A percentile compares a stretch with the other conserved stretches of the same genome.
Evolutionary conservation across 108 stramenopile genomes (phyloP).

Genomic region (Nitzschia palea): DNA sequence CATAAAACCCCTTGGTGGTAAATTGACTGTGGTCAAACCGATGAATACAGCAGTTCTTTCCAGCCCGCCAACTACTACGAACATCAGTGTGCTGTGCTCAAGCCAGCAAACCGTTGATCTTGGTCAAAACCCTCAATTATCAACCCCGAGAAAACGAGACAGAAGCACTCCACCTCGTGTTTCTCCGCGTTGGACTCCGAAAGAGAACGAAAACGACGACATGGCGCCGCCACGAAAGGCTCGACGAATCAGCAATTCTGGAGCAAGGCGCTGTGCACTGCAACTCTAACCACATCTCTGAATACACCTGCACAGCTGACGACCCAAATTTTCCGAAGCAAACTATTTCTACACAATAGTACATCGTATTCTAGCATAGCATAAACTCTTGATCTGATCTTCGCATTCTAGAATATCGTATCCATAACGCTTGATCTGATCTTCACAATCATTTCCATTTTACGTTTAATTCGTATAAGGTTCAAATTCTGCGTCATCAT

Average conservation of each 20-base stretch:
- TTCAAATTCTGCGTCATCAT: constrained; percentile 40
- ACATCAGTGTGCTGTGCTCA: not conserved
- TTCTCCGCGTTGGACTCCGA: constrained; percentile 6
- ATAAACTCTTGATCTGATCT: too few species aligned
- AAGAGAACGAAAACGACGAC: not conserved
- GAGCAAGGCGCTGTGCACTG: constrained; percentile 13
- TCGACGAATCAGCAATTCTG: constrained; percentile 2
- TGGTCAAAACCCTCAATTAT: not conserved
- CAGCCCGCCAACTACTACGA: not conserved
- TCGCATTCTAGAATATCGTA: too few species aligned
- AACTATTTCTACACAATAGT: too few species aligned
- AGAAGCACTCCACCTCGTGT: constrained; percentile 6
- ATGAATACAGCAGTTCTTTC: not conserved
- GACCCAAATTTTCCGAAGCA: too few species aligned
- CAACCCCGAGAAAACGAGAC: not conserved
- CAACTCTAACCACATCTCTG: constrained; percentile 17
- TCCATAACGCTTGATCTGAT: too few species aligned
- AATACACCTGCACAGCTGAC: not conserved
- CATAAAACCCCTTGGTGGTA: constrained; percentile 28
- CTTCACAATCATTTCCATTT: too few species aligned
- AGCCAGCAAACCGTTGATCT: not conserved
- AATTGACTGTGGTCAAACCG: constrained; percentile 14
- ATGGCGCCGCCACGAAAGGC: constrained; percentile 23
- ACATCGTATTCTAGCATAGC: too few species aligned
- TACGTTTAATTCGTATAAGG: constrained; percentile 12